Evolutionary conservation across 352 stramenopile genomes (phyloP).

Genomic region (Salisapilia sapeloensis): DNA sequence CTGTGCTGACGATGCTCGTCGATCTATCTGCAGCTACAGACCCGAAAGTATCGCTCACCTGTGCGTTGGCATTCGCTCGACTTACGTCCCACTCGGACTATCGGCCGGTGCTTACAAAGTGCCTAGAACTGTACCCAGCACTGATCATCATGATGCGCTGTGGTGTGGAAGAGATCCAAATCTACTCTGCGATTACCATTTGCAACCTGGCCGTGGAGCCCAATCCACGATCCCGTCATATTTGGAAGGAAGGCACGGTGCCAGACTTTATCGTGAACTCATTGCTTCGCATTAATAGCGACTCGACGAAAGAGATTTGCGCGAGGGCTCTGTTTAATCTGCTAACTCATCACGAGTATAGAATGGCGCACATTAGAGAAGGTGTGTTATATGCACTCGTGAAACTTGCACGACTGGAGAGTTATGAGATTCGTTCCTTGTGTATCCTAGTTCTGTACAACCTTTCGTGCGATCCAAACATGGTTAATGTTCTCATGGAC

Average conservation of each 20-base stretch:
- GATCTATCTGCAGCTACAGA: constrained; percentile 48
- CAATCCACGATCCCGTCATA: constrained; percentile 31
- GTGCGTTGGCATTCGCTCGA: constrained; percentile 64
- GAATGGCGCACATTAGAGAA: constrained; percentile 69
- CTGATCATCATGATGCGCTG: constrained; percentile 81
- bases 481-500: constrained; percentile 68
- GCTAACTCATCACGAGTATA: constrained; percentile 64
- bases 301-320: constrained; percentile 81
- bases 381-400: constrained; percentile 78
- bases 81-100: constrained; percentile 38
- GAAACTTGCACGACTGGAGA: constrained; percentile 71
- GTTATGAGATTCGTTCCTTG: constrained; percentile 58
- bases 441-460: constrained; percentile 77
- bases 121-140: constrained; percentile 48
- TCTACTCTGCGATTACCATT: constrained; percentile 75
- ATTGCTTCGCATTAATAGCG: constrained; percentile 76
- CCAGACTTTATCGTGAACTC: constrained; percentile 83
- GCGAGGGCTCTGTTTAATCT: constrained; percentile 74
- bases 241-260: constrained; percentile 78
- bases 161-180: constrained; percentile 75
- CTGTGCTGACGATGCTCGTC: constrained; percentile 60
- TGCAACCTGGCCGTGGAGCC: constrained; percentile 72
- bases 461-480: constrained; percentile 45
- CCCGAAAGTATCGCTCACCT: constrained; percentile 47
- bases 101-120: constrained; percentile 39